Base-by-base conservation (phyloP, 2,329 filamentous ascomycete genomes). In the Pestalotiopsis sp. region DNA sequence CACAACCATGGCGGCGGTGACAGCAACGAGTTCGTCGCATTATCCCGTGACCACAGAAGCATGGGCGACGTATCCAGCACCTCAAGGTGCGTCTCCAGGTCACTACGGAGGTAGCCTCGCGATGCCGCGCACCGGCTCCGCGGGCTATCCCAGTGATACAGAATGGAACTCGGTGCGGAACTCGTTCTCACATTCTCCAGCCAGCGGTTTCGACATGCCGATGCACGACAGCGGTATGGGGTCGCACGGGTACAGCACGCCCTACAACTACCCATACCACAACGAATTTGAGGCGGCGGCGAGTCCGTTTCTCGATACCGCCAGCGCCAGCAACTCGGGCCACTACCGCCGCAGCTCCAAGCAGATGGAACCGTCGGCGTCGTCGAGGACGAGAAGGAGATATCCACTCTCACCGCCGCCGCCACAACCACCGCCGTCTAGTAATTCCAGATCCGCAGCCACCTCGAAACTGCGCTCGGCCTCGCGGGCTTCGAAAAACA, bases 401-500 rank as follows among this genome's bases (percentile, higher is more conserved):
- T 64, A 64, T 31, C 61, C 61, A n/a, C 61, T 64, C n/a, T 64
- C 67, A 36, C 64, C 49, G 11, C 64, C 17, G 14, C 49, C 60
- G 20, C 62, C 65, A 68, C 68, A 38, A 69, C 69, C 70, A 75
- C 71, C 31, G 31, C 31, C 31, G 66, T 20, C 56, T 20, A 13
- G 1, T 9, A 20, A 4, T 25, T 6, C 59, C 14, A 62, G 59
- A 39, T 38, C 31, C 12, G 14, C 61, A 23, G 23, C 61, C 9
- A 49, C 25, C n/a, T 75, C 76, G 11, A 73, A 77, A 64, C 74
- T 79, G 41, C 77, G 77, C 65, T 78, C 75, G 68, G 77, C 77
- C 31, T 78, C 76, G 7, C 75, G 77, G 57, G 77, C 77, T 0
- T 78, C 76, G 62, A 79, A 79, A 69, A 79, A 79, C 71, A 77